Evolutionary conservation across 352 stramenopile genomes (phyloP).

Genomic region (Phytophthora pini): DNA sequence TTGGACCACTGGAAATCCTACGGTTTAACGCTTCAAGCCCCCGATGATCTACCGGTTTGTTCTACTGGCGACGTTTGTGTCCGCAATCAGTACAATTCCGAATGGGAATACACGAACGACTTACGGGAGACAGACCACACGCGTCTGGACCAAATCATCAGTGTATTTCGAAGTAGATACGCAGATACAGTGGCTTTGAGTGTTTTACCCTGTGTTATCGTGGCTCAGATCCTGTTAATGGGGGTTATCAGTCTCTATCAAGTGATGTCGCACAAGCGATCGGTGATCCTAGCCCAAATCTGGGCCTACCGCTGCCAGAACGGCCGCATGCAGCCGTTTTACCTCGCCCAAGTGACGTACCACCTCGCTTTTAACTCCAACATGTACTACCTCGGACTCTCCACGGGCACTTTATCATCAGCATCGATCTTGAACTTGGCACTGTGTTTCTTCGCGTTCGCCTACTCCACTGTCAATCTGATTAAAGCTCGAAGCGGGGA

Average conservation of each 20-base stretch:
- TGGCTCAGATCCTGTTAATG: slow-evolving; percentile 32
- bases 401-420: slow-evolving; percentile 17
- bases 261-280: slow-evolving; percentile 31
- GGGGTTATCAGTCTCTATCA: slow-evolving; percentile 34
- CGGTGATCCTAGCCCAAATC: slow-evolving; percentile 26
- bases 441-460: slow-evolving; percentile 29
- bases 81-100: slow-evolving; percentile 27
- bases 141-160: slow-evolving; percentile 31
- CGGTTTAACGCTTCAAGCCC: slow-evolving; percentile 22
- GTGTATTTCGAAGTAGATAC: slow-evolving; percentile 34
- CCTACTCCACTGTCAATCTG: slow-evolving; percentile 29
- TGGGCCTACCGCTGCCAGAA: slow-evolving; percentile 38
- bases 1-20: slow-evolving; percentile 29
- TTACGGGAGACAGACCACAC: slow-evolving; percentile 3
- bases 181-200: slow-evolving; percentile 28
- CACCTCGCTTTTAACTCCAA: slow-evolving; percentile 37
- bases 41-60: slow-evolving; percentile 32
- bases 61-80: slow-evolving; percentile 32
- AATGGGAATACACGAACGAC: slow-evolving; percentile 26
- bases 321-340: slow-evolving; percentile 33
- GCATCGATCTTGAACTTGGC: slow-evolving; percentile 30
- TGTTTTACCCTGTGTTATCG: slow-evolving; percentile 21
- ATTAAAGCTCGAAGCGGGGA: slow-evolving; percentile 28
- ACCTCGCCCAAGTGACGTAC: slow-evolving; percentile 37
- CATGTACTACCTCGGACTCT: slow-evolving; percentile 36